These are phyloP conservation scores for Trametes pubescens DNA, from an alignment of 1,284 basidiomycete species.

Conservation along the genomic window DNA sequence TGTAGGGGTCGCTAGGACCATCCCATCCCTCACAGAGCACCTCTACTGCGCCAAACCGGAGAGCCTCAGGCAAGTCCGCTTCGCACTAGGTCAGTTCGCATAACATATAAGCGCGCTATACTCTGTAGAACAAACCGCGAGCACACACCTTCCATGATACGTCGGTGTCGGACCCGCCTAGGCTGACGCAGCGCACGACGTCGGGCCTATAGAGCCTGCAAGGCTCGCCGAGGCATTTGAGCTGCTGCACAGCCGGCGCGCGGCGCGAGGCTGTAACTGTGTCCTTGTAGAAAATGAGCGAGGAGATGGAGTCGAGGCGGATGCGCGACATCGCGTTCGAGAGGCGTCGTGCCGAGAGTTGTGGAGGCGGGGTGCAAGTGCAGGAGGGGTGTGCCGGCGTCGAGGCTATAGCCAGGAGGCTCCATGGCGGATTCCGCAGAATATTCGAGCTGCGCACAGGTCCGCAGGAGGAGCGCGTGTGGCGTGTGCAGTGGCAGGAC, in stretches of 20 bases:
- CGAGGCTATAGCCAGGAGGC: no score
- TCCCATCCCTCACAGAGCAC: slow-evolving; percentile 93
- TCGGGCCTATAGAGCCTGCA: slow-evolving; percentile 84
- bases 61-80: slow-evolving; percentile 83
- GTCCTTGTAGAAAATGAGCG: slow-evolving; percentile 84
- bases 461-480: not conserved
- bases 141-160: slow-evolving; percentile 85
- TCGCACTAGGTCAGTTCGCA: slow-evolving; percentile 71
- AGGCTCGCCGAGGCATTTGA: slow-evolving; percentile 81
- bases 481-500: not conserved
- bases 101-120: not conserved
- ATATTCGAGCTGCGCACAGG: no score
- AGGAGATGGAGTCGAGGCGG: slow-evolving; percentile 71
- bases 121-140: not conserved
- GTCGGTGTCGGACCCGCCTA: slow-evolving; percentile 77
- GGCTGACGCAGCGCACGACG: slow-evolving; percentile 84
- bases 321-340: slow-evolving; percentile 63
- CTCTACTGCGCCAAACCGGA: slow-evolving; percentile 84
- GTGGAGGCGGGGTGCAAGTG: not conserved
- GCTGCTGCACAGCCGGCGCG: slow-evolving; percentile 75
- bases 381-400: not conserved
- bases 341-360: not conserved
- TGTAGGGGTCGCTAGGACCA: slow-evolving; percentile 79
- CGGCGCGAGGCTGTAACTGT: slow-evolving; percentile 72
- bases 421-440: no score